Conservation (phyloP, 352 stramenopile species). For the Ophiocytium majus region DNA sequence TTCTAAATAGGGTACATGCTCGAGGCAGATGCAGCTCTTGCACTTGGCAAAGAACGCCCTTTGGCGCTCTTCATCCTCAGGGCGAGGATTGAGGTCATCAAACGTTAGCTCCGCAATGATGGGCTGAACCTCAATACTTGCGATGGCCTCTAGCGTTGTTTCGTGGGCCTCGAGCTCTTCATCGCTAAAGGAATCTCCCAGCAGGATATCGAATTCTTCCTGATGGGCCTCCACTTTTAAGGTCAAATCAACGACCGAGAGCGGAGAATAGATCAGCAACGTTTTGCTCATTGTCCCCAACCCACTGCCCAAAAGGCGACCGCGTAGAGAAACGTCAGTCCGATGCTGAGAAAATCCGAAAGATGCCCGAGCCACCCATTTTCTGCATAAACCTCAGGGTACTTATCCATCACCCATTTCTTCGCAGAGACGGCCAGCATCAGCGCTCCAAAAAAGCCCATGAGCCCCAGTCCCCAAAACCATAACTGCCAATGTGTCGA, state of each 20-base stretch:
- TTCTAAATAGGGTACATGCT: constrained; percentile 1
- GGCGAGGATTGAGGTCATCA: constrained; percentile 6
- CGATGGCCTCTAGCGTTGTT: not conserved
- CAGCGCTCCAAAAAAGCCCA: not conserved
- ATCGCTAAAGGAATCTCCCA: not conserved
- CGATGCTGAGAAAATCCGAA: not conserved
- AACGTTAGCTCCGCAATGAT: not conserved
- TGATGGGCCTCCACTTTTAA: not conserved
- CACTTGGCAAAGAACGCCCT: not conserved
- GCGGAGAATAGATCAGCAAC: no score
- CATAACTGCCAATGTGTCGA: not conserved
- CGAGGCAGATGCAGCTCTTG: not conserved
- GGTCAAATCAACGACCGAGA: no score
- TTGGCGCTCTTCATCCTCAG: not conserved
- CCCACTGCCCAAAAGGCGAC: constrained; percentile 12
- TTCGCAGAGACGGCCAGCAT: not conserved
- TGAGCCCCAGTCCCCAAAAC: not conserved
- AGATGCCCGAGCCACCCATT: not conserved
- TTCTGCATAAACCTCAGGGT: not conserved
- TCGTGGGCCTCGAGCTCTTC: not conserved
- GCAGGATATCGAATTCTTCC: not conserved
- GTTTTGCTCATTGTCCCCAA: no score
- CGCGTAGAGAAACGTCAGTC: not conserved
- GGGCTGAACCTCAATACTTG: not conserved
- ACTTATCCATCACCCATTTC: not conserved